Conservation (phyloP, 805 yeast species). For the Teunomyces cretensis region DNA sequence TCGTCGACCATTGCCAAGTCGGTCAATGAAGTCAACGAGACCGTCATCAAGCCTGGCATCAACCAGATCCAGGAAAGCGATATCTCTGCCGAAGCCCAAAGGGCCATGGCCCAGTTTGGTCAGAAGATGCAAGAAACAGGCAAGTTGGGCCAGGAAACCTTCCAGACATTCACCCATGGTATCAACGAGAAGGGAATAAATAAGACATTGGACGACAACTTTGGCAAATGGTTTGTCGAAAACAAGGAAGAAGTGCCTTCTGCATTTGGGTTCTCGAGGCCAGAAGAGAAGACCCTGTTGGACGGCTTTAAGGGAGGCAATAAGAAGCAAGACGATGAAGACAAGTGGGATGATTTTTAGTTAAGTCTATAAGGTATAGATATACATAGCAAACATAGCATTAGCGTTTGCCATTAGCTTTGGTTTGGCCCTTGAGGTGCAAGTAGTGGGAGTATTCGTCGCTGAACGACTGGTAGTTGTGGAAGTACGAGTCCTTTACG, state of each 20-base stretch:
- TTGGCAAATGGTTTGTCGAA: conserved; percentile 51
- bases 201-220: conserved; percentile 37
- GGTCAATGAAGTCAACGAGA: conserved; percentile 79
- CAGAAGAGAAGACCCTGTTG: conserved; percentile 56
- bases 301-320: conserved; percentile 48
- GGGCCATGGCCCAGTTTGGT: conserved; percentile 97
- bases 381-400: background rate
- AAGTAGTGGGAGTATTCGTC: conserved; percentile 41
- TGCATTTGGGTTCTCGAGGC: conserved; percentile 67
- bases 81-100: conserved; percentile 72
- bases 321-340: conserved; percentile 50
- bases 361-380: background rate
- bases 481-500: conserved; percentile 61
- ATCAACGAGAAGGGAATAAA: conserved; percentile 39
- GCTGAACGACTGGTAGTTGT: conserved; percentile 44
- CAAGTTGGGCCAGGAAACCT: conserved; percentile 68
- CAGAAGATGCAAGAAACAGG: conserved; percentile 91
- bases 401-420: background rate
- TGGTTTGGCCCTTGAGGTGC: conserved; percentile 1
- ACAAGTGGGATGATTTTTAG: conserved; percentile 69
- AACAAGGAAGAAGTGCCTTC: conserved; percentile 46
- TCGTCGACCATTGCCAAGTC: conserved; percentile 83
- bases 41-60: conserved; percentile 89
- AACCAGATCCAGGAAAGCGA: conserved; percentile 77
- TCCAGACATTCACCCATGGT: conserved; percentile 53